phyloP scores from a whole-genome alignment of 768 basidiomycete species.

The Leccinum variicolor region DNA sequence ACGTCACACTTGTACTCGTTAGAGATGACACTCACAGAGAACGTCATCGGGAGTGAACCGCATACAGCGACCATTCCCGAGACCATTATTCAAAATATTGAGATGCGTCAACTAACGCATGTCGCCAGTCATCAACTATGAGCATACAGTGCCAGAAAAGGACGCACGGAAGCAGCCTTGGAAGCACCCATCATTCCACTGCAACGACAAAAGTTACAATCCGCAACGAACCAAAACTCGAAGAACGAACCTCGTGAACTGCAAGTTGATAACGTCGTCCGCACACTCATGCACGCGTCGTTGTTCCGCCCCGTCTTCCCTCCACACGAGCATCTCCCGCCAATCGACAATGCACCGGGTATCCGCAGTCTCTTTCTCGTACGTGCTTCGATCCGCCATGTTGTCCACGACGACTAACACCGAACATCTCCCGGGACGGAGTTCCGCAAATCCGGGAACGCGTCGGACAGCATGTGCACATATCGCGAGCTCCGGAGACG shows the following conservation, averaged over 20 bases:
- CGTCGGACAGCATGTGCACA: slow-evolving; percentile 53
- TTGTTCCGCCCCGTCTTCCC: slow-evolving; percentile 46
- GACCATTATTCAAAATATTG: slow-evolving; percentile 75
- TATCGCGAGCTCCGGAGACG: slow-evolving; percentile 64
- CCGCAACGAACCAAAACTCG: not conserved
- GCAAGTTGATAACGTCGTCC: slow-evolving; percentile 71
- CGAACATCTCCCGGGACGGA: slow-evolving; percentile 54
- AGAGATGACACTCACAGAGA: slow-evolving; percentile 49
- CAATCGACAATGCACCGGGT: slow-evolving; percentile 62
- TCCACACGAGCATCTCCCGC: slow-evolving; percentile 70
- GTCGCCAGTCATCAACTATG: not conserved
- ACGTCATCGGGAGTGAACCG: slow-evolving; percentile 59
- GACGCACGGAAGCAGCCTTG: slow-evolving; percentile 76
- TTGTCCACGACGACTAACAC: slow-evolving; percentile 70
- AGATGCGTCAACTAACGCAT: slow-evolving; percentile 62
- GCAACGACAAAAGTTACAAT: not conserved
- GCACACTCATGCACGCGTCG: slow-evolving; percentile 41
- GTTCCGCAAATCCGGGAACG: slow-evolving; percentile 52
- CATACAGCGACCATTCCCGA: slow-evolving; percentile 73
- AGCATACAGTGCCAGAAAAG: not conserved
- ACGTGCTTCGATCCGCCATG: slow-evolving; percentile 36
- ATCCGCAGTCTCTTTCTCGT: slow-evolving; percentile 37
- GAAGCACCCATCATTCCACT: slow-evolving; percentile 81
- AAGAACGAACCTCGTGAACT: slow-evolving; percentile 68
- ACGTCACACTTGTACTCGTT: not conserved